These are phyloP conservation scores for Thermoascus crustaceus DNA, from an alignment of 2,329 filamentous ascomycete species.

Conservation along the genomic window DNA sequence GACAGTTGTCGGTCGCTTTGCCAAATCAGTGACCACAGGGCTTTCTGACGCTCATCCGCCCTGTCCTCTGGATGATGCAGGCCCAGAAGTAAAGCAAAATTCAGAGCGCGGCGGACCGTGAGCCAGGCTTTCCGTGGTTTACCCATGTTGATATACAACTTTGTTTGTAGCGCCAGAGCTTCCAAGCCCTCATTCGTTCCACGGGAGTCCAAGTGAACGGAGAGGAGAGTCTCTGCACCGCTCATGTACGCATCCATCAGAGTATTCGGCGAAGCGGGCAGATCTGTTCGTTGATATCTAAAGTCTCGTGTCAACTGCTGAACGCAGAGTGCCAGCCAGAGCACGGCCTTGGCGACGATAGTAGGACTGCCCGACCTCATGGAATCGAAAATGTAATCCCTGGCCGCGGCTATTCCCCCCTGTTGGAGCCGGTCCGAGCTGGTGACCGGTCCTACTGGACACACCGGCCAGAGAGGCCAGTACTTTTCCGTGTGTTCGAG, in stretches of 20 bases:
- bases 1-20: conserved; percentile 1
- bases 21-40: conserved; percentile 1
- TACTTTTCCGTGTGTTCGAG: neutral
- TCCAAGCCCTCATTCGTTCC: neutral
- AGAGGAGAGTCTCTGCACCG: neutral
- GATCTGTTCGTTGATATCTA: neutral
- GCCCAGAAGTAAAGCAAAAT: neutral
- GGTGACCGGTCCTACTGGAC: neutral
- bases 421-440: neutral
- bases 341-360: neutral
- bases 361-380: neutral
- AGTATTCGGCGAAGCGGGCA: neutral
- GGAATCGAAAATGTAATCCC: conserved; percentile 1
- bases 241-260: conserved; percentile 2
- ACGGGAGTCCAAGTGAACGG: neutral
- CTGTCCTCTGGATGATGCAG: neutral
- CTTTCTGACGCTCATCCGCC: neutral
- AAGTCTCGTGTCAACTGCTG: conserved; percentile 1
- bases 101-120: neutral
- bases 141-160: conserved; percentile 2
- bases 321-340: conserved; percentile 4
- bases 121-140: conserved; percentile 1
- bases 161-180: neutral
- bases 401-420: neutral
- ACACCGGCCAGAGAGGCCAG: neutral